Percentiles rank a stretch among this genome's conserved stretches.
These are phyloP conservation scores for Ophiostoma ulmi DNA, from an alignment of 2,329 filamentous ascomycete species.

Conservation along the genomic window DNA sequence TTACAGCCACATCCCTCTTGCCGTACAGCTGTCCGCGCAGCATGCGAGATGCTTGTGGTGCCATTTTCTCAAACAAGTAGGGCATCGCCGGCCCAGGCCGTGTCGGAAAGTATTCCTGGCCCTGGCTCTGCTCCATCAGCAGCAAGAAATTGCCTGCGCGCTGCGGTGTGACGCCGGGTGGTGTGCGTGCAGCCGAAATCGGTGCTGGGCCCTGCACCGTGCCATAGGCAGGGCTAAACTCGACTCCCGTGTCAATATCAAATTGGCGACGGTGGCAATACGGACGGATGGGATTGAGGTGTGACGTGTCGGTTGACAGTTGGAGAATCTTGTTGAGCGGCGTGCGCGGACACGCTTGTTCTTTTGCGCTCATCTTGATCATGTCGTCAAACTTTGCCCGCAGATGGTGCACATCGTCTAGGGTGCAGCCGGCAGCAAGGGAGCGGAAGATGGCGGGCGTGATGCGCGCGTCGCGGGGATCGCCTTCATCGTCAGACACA, in stretches of 20 bases:
- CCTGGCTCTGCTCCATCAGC: constrained; percentile 17
- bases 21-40: constrained; percentile 8
- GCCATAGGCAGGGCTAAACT: constrained; percentile 28
- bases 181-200: constrained; percentile 22
- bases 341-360: constrained; percentile 16
- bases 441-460: constrained; percentile 26
- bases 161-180: constrained; percentile 25
- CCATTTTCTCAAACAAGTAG: constrained; percentile 34
- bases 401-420: constrained; percentile 20
- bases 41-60: constrained; percentile 25
- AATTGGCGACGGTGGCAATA: constrained; percentile 29
- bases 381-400: background rate
- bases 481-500: constrained; percentile 41
- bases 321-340: constrained; percentile 25
- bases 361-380: background rate
- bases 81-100: constrained; percentile 27
- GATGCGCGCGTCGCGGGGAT: constrained; percentile 31
- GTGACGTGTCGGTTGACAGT: constrained; percentile 15
- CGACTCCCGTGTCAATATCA: constrained; percentile 29
- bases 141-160: constrained; percentile 27
- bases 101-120: constrained; percentile 16
- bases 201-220: constrained; percentile 17
- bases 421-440: constrained; percentile 25
- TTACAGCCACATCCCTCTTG: background rate
- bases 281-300: constrained; percentile 15